Percentiles rank a stretch among this genome's conserved stretches.
phyloP scores from a whole-genome alignment of 1,139 yeast genomes.

The Scheffersomyces titani region DNA sequence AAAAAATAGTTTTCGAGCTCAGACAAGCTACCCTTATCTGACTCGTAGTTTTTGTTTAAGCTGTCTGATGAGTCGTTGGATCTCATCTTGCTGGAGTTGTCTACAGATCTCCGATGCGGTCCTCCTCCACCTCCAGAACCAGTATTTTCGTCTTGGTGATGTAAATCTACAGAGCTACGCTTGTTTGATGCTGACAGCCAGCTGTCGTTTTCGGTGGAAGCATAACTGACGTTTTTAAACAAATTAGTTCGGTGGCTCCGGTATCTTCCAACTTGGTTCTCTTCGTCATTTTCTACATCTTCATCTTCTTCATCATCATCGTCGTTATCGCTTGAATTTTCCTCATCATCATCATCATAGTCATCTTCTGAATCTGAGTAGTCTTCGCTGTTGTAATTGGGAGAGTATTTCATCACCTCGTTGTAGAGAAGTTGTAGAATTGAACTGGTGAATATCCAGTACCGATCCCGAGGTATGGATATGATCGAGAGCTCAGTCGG shows the following conservation, averaged over 20 bases:
- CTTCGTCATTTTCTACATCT: not conserved
- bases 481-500: constrained; percentile 46
- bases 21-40: not conserved
- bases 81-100: constrained; percentile 20
- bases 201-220: constrained; percentile 1
- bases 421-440: constrained; percentile 38
- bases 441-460: constrained; percentile 53
- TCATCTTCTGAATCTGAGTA: constrained; percentile 17
- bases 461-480: constrained; percentile 49
- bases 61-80: not conserved
- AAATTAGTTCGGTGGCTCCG: not conserved
- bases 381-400: constrained; percentile 4
- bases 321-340: constrained; percentile 1
- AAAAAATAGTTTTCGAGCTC: constrained; percentile 36
- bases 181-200: constrained; percentile 4
- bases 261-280: not conserved
- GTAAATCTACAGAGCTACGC: constrained; percentile 7
- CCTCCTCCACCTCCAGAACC: not conserved
- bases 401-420: constrained; percentile 13
- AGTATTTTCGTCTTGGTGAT: constrained; percentile 1
- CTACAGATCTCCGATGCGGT: constrained; percentile 10
- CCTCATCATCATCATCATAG: constrained; percentile 8
- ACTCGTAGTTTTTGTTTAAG: not conserved
- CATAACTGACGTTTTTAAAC: not conserved
- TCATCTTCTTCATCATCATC: not conserved